These are phyloP conservation scores for Sugiyamaella americana DNA, from an alignment of 805 yeast genomes.

Conservation along the genomic window DNA sequence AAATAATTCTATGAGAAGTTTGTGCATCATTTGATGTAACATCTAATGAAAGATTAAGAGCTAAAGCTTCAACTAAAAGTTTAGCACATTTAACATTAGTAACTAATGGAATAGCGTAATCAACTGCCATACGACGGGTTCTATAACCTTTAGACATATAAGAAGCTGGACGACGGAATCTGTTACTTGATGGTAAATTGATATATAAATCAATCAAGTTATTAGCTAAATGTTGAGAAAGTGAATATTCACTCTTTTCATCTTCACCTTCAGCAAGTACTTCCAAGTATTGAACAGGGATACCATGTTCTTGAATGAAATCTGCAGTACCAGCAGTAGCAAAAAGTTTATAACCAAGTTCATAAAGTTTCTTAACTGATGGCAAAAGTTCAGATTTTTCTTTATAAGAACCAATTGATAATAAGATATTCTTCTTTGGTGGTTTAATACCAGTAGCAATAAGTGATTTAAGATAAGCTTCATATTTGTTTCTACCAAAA, in stretches of 20 bases:
- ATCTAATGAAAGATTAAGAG: slow-evolving; percentile 51
- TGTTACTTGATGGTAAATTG: slow-evolving; percentile 92
- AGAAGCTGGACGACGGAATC: slow-evolving; percentile 98
- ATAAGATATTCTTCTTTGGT: slow-evolving; percentile 89
- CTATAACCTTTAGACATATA: slow-evolving; percentile 96
- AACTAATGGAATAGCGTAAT: slow-evolving; percentile 93
- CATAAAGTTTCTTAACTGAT: slow-evolving; percentile 68
- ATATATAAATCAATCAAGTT: slow-evolving; percentile 93
- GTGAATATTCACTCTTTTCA: slow-evolving; percentile 85
- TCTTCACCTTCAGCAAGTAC: slow-evolving; percentile 65
- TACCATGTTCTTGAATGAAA: slow-evolving; percentile 88
- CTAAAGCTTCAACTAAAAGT: slow-evolving; percentile 87
- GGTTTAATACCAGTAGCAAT: slow-evolving; percentile 91
- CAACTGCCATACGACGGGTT: slow-evolving; percentile 99
- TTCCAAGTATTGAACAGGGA: slow-evolving; percentile 94
- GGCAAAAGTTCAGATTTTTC: slow-evolving; percentile 94
- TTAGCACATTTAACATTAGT: slow-evolving; percentile 98
- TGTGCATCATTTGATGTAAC: slow-evolving; percentile 80
- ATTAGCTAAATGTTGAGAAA: slow-evolving; percentile 94
- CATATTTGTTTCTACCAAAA: slow-evolving; percentile 92
- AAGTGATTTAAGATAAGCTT: slow-evolving; percentile 92
- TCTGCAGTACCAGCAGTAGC: slow-evolving; percentile 99
- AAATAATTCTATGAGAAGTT: slow-evolving; percentile 76
- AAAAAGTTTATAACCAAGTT: slow-evolving; percentile 82
- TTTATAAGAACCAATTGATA: slow-evolving; percentile 94